phyloP scores from a whole-genome alignment of 2,329 filamentous ascomycete species.

The Cercospora sp. region DNA sequence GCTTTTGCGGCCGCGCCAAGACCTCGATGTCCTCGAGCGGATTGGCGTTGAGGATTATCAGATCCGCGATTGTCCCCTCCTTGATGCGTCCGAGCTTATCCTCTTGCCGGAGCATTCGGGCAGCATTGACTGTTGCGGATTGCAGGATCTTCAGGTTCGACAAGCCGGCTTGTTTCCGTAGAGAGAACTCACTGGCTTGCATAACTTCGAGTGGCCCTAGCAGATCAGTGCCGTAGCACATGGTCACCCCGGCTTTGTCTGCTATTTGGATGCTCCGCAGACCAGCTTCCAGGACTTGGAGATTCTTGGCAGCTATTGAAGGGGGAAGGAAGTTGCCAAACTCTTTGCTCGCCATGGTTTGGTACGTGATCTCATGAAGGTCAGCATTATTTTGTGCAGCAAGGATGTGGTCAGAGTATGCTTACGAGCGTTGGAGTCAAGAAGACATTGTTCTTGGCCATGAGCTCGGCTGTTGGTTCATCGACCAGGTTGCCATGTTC shows the following conservation, averaged over 20 bases:
- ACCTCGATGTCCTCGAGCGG: conserved; percentile 58
- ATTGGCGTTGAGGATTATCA: conserved; percentile 55
- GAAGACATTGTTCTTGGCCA: conserved; percentile 53
- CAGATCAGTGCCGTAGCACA: conserved; percentile 60
- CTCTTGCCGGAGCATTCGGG: conserved; percentile 52
- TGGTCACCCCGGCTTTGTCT: conserved; percentile 54
- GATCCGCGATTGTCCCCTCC: conserved; percentile 54
- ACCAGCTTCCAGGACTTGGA: conserved; percentile 51
- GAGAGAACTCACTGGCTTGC: conserved; percentile 54
- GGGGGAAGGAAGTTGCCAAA: conserved; percentile 50
- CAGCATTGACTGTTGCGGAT: conserved; percentile 56
- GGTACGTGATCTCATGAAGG: conserved; percentile 44
- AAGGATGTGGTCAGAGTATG: not conserved
- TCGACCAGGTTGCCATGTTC: conserved; percentile 66
- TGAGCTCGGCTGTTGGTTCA: conserved; percentile 53
- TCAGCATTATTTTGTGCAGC: conserved; percentile 1
- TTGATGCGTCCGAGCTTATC: conserved; percentile 53
- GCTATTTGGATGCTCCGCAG: conserved; percentile 53
- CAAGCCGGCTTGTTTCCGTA: conserved; percentile 50
- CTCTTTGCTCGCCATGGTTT: conserved; percentile 50
- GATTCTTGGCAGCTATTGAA: conserved; percentile 53
- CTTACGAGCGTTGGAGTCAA: conserved; percentile 56
- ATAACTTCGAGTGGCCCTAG: conserved; percentile 52
- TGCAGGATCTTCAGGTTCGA: conserved; percentile 49
- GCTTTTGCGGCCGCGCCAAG: conserved; percentile 51